Conservation (phyloP, 768 basidiomycete genomes). For the Xerocomus brunneocitrinus region DNA sequence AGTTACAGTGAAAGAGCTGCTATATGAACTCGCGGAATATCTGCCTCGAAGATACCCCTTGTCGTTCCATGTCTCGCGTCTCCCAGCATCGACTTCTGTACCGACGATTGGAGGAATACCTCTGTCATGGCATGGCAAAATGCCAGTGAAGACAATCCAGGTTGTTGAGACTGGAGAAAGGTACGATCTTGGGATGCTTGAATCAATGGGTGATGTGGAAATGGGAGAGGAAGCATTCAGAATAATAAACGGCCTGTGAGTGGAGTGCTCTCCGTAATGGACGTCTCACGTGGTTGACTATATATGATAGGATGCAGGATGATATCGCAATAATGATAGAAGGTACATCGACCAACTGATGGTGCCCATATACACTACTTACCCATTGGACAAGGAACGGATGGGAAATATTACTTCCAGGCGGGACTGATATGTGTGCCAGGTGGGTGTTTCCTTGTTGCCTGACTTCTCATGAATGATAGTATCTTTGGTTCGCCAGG, state of each 20-base stretch:
- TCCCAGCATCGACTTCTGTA: constrained; percentile 5
- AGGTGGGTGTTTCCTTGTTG: constrained; percentile 37
- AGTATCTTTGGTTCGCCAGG: constrained; percentile 37
- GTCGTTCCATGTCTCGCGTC: constrained; percentile 52
- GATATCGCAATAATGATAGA: constrained; percentile 61
- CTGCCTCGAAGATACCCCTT: constrained; percentile 61
- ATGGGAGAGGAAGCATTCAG: constrained; percentile 55
- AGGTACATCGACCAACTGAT: constrained; percentile 30
- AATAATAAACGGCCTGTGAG: constrained; percentile 60
- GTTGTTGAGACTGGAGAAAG: constrained; percentile 48
- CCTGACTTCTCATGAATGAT: neutral
- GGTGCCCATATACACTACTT: neutral
- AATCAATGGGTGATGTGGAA: constrained; percentile 19
- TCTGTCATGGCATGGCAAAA: constrained; percentile 39
- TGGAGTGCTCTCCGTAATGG: constrained; percentile 4
- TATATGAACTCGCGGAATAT: constrained; percentile 68
- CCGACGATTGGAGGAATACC: constrained; percentile 24
- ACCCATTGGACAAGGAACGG: constrained; percentile 41
- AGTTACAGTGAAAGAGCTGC: constrained; percentile 53
- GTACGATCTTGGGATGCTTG: constrained; percentile 45
- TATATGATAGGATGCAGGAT: constrained; percentile 43
- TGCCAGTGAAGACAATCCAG: constrained; percentile 50
- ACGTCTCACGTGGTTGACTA: neutral
- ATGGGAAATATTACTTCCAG: constrained; percentile 73
- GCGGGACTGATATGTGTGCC: constrained; percentile 67